These are phyloP conservation scores for Bolboschoenoplectus hybrid DNA, from an alignment of 202 grass and related monocot species.

Conservation along the genomic window DNA sequence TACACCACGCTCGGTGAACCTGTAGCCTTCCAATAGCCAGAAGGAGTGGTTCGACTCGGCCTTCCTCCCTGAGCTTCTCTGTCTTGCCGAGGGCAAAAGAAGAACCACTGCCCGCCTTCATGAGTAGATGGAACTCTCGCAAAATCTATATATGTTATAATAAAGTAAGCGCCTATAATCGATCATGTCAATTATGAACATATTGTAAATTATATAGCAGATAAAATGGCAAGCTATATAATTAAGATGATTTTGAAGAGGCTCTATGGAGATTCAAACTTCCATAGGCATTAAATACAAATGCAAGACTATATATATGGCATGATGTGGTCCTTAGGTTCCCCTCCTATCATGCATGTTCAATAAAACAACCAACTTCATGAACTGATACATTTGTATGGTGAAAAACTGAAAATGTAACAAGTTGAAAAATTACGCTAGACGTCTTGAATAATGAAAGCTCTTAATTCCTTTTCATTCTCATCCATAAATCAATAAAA, in stretches of 20 bases:
- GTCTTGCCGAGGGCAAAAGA: conserved; percentile 79
- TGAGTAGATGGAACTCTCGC: conserved; percentile 32
- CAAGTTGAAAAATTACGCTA: background rate
- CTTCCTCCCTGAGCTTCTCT: conserved; percentile 73
- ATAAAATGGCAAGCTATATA: background rate
- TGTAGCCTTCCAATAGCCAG: conserved; percentile 91
- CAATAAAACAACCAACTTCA: background rate
- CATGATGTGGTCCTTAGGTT: background rate
- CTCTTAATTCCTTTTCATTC: background rate
- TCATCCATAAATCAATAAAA: background rate
- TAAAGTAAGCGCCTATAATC: background rate
- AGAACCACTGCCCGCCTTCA: conserved; percentile 78
- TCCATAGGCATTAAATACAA: background rate
- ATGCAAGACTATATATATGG: background rate
- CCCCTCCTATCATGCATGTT: background rate
- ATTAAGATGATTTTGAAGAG: background rate
- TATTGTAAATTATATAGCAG: background rate
- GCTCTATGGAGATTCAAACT: background rate
- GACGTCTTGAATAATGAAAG: background rate
- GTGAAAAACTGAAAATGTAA: background rate
- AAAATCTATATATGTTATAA: conserved; percentile 11
- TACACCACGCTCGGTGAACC: conserved; percentile 74
- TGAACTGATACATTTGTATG: background rate
- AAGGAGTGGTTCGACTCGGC: conserved; percentile 73
- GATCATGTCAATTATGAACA: background rate